A percentile compares a stretch with the other conserved stretches of the same genome.
Conservation (phyloP, 2,329 filamentous ascomycete species). For the Monosporascus ibericus region DNA sequence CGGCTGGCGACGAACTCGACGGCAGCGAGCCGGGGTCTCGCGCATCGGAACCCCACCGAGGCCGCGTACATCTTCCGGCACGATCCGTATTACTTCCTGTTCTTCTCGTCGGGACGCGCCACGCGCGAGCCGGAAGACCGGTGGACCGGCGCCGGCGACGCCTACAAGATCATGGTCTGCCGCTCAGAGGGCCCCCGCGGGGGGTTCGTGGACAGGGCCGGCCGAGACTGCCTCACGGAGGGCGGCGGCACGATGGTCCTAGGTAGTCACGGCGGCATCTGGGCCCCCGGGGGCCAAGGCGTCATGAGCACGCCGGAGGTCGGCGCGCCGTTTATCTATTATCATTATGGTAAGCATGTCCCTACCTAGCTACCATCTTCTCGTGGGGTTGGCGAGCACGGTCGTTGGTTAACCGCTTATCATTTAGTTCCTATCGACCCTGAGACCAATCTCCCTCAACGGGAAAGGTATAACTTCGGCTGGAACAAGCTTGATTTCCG, state of each 20-base stretch:
- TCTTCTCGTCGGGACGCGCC: conserved; percentile 17
- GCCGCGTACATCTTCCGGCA: conserved; percentile 10
- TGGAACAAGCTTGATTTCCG: conserved; percentile 19
- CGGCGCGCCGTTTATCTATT: conserved; percentile 14
- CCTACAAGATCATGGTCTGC: conserved; percentile 19
- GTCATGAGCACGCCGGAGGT: conserved; percentile 14
- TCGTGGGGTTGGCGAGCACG: not conserved
- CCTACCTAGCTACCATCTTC: not conserved
- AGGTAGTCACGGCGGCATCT: conserved; percentile 12
- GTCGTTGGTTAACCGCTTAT: not conserved
- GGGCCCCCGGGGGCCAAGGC: conserved; percentile 16
- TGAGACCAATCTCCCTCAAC: conserved; percentile 5
- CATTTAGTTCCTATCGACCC: conserved; percentile 10
- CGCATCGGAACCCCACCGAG: conserved; percentile 11
- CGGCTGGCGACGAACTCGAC: conserved; percentile 17
- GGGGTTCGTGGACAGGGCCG: conserved; percentile 12
- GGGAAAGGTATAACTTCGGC: conserved; percentile 12
- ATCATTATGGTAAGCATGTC: conserved; percentile 14
- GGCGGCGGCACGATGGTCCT: conserved; percentile 14
- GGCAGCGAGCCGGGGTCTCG: not conserved
- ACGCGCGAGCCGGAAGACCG: conserved; percentile 6
- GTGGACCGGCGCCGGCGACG: conserved; percentile 13
- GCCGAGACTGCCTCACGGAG: conserved; percentile 9
- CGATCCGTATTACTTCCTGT: conserved; percentile 14
- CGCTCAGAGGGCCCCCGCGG: conserved; percentile 10